phyloP scores from a whole-genome alignment of 2,329 filamentous ascomycete species.

The Arthrobotrys musiformis region DNA sequence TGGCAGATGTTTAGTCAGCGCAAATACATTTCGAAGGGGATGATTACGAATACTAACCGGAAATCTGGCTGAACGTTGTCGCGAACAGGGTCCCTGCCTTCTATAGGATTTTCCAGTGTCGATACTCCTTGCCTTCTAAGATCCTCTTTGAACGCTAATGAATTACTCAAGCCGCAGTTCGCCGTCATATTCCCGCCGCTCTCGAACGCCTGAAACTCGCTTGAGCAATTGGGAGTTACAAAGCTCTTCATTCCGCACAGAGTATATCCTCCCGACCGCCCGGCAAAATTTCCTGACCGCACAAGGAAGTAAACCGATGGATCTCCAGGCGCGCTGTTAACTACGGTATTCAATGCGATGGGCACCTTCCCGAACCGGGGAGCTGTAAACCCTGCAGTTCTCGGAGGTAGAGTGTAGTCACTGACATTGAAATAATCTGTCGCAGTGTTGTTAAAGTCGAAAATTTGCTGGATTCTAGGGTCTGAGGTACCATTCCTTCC shows the following conservation, averaged over 20 bases:
- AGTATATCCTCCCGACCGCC: slow-evolving; percentile 61
- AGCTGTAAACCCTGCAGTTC: slow-evolving; percentile 1
- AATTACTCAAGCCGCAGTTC: slow-evolving; percentile 33
- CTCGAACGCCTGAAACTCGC: slow-evolving; percentile 49
- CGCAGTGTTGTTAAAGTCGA: slow-evolving; percentile 62
- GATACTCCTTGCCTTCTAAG: slow-evolving; percentile 15
- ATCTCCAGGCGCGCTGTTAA: not conserved
- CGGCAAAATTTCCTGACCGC: not conserved
- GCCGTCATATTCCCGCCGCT: slow-evolving; percentile 38
- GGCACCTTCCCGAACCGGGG: slow-evolving; percentile 27
- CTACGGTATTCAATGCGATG: slow-evolving; percentile 20
- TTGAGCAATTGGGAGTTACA: slow-evolving; percentile 72
- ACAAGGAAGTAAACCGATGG: slow-evolving; percentile 35
- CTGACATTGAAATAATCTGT: slow-evolving; percentile 60
- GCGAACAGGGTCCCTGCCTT: slow-evolving; percentile 67
- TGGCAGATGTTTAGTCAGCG: not conserved
- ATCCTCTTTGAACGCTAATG: slow-evolving; percentile 55
- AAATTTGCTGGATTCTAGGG: slow-evolving; percentile 15
- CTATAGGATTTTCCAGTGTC: slow-evolving; percentile 23
- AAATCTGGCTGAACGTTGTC: slow-evolving; percentile 60
- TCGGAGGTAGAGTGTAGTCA: too few species aligned
- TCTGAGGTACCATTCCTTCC: slow-evolving; percentile 18
- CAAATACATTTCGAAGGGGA: not conserved
- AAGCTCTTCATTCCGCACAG: slow-evolving; percentile 76
- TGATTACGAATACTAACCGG: slow-evolving; percentile 1